Percentiles rank a stretch among this genome's conserved stretches.
Evolutionary conservation across 2,329 filamentous ascomycete genomes (phyloP).

Genomic region (Penicillium sp.): DNA sequence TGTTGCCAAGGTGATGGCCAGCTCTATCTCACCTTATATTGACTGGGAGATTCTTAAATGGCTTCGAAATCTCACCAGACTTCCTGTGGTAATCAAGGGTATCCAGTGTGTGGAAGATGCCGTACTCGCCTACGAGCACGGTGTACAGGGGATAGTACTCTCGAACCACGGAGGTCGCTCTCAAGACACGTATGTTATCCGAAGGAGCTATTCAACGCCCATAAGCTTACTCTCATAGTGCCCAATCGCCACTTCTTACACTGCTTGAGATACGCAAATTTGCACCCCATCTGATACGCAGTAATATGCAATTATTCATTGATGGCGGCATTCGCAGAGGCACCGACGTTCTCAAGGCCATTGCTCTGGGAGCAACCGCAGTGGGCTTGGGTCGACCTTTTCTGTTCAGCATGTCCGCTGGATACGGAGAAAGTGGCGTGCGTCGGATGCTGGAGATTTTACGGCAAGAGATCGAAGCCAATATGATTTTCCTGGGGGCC

Average conservation of each 20-base stretch:
- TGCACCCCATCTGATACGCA: conserved; percentile 58
- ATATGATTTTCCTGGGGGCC: conserved; percentile 36
- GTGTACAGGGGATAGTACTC: conserved; percentile 46
- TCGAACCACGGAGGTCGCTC: conserved; percentile 48
- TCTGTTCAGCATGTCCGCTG: conserved; percentile 54
- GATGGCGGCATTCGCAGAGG: conserved; percentile 66
- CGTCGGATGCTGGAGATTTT: conserved; percentile 42
- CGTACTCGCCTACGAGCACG: conserved; percentile 43
- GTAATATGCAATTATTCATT: conserved; percentile 60
- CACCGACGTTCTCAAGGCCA: conserved; percentile 65
- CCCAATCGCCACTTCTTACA: conserved; percentile 54
- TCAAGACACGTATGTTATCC: conserved; percentile 38
- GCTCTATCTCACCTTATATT: conserved; percentile 29
- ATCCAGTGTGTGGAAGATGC: conserved; percentile 53
- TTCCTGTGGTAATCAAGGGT: conserved; percentile 40
- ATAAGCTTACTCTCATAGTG: conserved; percentile 8
- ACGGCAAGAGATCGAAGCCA: conserved; percentile 34
- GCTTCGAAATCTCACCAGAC: conserved; percentile 41
- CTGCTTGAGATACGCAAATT: conserved; percentile 63
- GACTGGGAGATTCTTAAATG: conserved; percentile 35
- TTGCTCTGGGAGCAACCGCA: conserved; percentile 63
- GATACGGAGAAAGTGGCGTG: conserved; percentile 60
- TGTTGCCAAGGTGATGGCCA: conserved; percentile 30
- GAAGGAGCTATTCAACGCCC: neutral
- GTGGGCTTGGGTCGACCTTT: conserved; percentile 64